Evolutionary conservation across 2,329 filamentous ascomycete genomes (phyloP), one percentile per base, ranked within the genome.

Genomic region (Colletotrichum orbiculare): DNA sequence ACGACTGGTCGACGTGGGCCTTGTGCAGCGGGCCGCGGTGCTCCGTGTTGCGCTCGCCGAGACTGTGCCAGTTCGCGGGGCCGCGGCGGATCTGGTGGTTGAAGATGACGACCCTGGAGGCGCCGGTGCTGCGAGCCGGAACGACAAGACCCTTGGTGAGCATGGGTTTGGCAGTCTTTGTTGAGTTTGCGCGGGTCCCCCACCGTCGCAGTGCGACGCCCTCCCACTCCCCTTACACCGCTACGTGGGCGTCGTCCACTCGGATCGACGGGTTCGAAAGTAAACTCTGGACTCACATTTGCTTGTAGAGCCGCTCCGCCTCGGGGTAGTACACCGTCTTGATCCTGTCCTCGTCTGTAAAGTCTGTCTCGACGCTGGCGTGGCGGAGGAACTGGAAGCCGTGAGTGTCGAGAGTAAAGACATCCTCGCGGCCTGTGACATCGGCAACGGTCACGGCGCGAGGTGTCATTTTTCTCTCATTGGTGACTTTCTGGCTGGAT

Each of bases 391-490:
- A 75, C 1, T 91, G 88, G 33, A 89, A 85, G 66, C 80, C 78
- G 7, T 77, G 80, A 0, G 87, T 85, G 0, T 86, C 86, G 35
- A 79, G 78, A 4, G 81, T 75, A 0, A 88, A 91, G 70, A 91
- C 88, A 66, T 91, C 89, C 60, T 91, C 87, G 71, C 91, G 88
- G 0, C 88, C 88, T 39, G 84, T 75, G 11, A 78, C 83, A 0
- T 91, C 88, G 81, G 42, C 88, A 79, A 37, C 77, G 75, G 1
- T 87, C 83, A 62, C 79, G 77, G 1, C 83, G 80, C n/a, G 79
- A 38, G 86, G 81, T 13, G 89, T 83, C 71, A 91, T 86, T 0
- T 89, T 91, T 71, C 91, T 87, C 74, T 91, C 89, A 77, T 91
- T 91, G 60, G 91, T 75, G 45, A 90, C 77, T 9, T 91, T 79